Evolutionary conservation across 179 eudicot species (phyloP).

Genomic region (Camellia oleifera): DNA sequence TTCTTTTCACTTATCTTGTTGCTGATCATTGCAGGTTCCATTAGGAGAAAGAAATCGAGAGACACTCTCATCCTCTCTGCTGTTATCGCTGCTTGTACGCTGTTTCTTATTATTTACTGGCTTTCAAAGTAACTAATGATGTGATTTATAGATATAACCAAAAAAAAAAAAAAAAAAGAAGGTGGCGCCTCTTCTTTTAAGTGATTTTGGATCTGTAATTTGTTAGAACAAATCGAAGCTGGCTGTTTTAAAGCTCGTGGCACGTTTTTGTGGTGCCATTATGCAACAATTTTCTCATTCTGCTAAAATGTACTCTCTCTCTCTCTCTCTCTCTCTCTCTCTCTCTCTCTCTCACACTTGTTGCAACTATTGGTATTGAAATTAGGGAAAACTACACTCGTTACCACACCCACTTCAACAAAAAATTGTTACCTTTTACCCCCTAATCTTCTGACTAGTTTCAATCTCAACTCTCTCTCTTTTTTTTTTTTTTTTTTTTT

Average conservation of each 20-base stretch:
- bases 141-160: background rate
- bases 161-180: background rate
- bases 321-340: no score
- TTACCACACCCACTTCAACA: no score
- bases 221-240: background rate
- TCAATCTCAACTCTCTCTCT: no score
- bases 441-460: no score
- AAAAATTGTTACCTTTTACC: no score
- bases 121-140: conserved; percentile 64
- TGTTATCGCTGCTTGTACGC: conserved; percentile 86
- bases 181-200: background rate
- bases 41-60: conserved; percentile 75
- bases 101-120: conserved; percentile 91
- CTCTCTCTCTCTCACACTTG: no score
- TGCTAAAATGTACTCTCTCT: no score
- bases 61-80: conserved; percentile 87
- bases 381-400: no score
- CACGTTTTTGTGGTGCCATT: conserved; percentile 4
- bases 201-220: conserved; percentile 11
- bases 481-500: no score
- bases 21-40: conserved; percentile 59
- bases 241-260: background rate
- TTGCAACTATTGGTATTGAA: no score
- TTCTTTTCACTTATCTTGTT: background rate
- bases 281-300: background rate